These are phyloP conservation scores for Solanum clarkiae DNA, from an alignment of 257 asterid genomes.

Conservation along the genomic window DNA sequence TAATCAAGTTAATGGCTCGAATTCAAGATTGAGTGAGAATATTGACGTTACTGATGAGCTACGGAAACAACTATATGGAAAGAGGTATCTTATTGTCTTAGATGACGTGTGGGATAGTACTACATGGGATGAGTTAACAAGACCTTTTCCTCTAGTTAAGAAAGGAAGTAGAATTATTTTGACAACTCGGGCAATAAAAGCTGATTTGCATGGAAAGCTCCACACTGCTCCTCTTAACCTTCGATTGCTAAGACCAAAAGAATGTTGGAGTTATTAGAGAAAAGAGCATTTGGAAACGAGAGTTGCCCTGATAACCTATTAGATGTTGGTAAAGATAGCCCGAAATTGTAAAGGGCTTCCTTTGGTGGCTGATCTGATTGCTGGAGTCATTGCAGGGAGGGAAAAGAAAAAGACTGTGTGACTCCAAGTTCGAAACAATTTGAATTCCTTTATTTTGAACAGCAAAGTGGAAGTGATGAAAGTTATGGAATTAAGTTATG, in stretches of 20 bases:
- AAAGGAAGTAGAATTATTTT: slow-evolving; percentile 3
- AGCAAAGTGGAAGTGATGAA: not conserved
- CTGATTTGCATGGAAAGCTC: not conserved
- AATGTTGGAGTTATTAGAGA: slow-evolving; percentile 5
- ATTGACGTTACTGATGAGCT: not conserved
- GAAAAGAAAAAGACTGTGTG: no score
- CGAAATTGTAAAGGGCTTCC: not conserved
- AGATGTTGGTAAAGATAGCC: slow-evolving; percentile 3
- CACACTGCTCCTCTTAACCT: not conserved
- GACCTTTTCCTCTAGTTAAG: not conserved
- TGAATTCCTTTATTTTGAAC: no score
- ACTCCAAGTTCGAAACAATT: no score
- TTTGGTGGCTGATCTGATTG: no score
- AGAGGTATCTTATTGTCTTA: slow-evolving; percentile 6
- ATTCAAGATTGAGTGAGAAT: not conserved
- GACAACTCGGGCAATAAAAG: not conserved
- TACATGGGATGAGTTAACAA: not conserved
- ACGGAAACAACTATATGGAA: not conserved
- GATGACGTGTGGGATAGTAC: slow-evolving; percentile 11
- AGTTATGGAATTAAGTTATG: slow-evolving; percentile 13
- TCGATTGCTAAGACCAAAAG: not conserved
- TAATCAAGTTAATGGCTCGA: not conserved
- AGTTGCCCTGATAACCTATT: slow-evolving; percentile 8
- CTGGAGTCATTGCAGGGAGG: no score
- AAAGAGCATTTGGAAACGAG: not conserved